Percentiles rank a stretch among this genome's conserved stretches.
Conservation (phyloP, 306 rosid genomes). For the Neltuma alba region DNA sequence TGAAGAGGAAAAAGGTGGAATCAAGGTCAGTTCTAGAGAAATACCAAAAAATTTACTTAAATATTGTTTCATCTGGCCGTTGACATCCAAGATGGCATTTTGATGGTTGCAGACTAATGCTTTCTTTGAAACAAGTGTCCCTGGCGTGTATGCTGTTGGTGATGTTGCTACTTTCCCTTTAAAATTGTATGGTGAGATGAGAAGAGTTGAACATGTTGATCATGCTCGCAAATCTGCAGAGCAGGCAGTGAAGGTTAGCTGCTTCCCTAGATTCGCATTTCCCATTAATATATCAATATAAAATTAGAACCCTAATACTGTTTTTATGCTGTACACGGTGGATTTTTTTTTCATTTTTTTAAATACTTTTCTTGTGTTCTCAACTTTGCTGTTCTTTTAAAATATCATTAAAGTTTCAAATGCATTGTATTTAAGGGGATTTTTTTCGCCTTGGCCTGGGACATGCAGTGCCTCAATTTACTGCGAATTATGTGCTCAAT, state of each 20-base stretch:
- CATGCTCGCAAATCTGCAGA: constrained; percentile 99
- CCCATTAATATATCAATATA: neutral
- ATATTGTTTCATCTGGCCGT: constrained; percentile 24
- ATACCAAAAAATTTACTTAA: neutral
- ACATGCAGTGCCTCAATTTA: constrained; percentile 5
- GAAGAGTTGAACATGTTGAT: constrained; percentile 97
- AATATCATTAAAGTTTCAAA: too few relatives aligned
- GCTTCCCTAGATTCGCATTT: constrained; percentile 14
- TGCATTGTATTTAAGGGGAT: neutral
- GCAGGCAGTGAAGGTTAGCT: constrained; percentile 88
- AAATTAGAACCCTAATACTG: too few relatives aligned
- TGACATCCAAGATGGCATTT: constrained; percentile 23
- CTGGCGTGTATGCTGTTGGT: constrained; percentile 95
- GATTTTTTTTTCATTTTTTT: too few relatives aligned
- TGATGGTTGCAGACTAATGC: constrained; percentile 75
- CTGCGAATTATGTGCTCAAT: constrained; percentile 16
- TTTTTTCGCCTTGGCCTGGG: neutral
- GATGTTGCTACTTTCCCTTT: constrained; percentile 96
- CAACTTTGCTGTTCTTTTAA: too few relatives aligned
- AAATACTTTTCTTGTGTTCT: too few relatives aligned
- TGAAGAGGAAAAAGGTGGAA: constrained; percentile 93
- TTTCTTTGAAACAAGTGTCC: constrained; percentile 77
- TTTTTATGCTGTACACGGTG: neutral
- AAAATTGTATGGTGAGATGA: constrained; percentile 77
- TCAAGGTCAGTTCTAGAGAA: constrained; percentile 62